Conservation (phyloP, 2,329 filamentous ascomycete species). For the Fusarium sp. region DNA sequence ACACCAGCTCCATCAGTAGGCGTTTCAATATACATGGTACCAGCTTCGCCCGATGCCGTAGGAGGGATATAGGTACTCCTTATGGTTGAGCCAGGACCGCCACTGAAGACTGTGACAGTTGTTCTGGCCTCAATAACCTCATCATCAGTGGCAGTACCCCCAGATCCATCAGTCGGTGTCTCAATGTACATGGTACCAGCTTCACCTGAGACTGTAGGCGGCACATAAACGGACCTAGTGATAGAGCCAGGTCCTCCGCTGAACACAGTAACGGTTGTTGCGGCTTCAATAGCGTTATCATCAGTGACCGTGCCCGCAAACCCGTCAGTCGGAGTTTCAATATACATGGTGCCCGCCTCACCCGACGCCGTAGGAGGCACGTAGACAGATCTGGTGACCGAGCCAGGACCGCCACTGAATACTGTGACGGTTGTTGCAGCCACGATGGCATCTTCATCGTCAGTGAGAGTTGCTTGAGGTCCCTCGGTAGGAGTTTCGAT, state of each 20-base stretch:
- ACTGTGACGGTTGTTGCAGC: neutral
- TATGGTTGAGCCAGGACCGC: neutral
- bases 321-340: neutral
- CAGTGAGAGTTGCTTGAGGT: neutral
- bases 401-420: neutral
- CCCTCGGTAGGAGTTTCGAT: neutral
- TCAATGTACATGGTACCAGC: neutral
- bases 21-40: neutral
- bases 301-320: too few species aligned
- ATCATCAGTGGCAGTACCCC: neutral
- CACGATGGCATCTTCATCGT: neutral
- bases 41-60: neutral
- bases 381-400: slow-evolving; percentile 1
- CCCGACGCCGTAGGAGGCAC: neutral
- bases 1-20: neutral
- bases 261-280: neutral
- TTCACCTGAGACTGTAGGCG: neutral
- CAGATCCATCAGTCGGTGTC: neutral
- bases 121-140: neutral
- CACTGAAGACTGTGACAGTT: neutral
- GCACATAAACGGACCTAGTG: neutral
- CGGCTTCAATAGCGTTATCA: neutral
- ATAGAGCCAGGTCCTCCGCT: neutral
- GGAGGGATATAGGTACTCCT: neutral
- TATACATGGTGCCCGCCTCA: neutral